Conservation (phyloP, 441 rosid genomes). For the Populus hybrid region DNA sequence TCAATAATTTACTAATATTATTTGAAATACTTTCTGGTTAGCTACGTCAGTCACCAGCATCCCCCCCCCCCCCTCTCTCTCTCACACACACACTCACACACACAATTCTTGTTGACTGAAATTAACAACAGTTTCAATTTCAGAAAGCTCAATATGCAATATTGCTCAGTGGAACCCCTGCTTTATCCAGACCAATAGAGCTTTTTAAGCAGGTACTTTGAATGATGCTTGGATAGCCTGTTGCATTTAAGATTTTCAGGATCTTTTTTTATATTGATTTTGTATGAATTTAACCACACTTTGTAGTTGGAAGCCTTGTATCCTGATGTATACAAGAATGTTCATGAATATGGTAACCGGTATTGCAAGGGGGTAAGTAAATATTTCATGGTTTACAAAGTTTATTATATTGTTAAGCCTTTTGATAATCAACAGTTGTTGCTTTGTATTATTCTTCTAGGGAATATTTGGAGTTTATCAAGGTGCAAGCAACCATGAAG, state of each 20-base stretch:
- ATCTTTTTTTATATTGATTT: conserved; percentile 3
- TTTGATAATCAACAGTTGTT: conserved; percentile 14
- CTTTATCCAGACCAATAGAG: conserved; percentile 95
- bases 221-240: conserved; percentile 1
- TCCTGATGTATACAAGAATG: conserved; percentile 81
- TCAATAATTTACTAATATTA: neutral
- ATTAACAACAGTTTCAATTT: conserved; percentile 21
- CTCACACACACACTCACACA: neutral
- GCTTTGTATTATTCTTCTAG: conserved; percentile 38
- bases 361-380: conserved; percentile 89
- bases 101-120: neutral
- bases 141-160: conserved; percentile 92
- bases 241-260: conserved; percentile 10
- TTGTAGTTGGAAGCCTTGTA: conserved; percentile 87
- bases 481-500: conserved; percentile 98
- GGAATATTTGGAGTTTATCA: conserved; percentile 85
- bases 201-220: conserved; percentile 78
- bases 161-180: conserved; percentile 96
- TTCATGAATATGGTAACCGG: conserved; percentile 82
- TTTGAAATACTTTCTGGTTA: neutral
- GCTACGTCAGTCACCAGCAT: neutral
- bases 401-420: neutral
- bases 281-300: conserved; percentile 1
- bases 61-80: neutral
- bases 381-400: conserved; percentile 16